Base-by-base conservation (phyloP, 2,329 filamentous ascomycete species). In the Cercospora sp. region DNA sequence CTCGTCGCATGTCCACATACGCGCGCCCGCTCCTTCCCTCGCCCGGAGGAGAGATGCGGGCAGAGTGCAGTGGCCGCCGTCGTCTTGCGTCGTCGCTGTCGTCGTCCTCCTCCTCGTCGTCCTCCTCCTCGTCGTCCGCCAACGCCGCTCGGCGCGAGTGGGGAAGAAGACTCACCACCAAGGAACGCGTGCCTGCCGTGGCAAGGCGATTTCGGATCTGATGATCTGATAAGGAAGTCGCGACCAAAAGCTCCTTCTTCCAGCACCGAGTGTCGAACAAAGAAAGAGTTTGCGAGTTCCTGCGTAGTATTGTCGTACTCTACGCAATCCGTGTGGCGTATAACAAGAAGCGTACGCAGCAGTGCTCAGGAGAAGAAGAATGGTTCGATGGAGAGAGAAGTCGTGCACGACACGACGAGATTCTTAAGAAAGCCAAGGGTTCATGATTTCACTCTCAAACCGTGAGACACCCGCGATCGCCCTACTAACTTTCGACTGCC, bases 151-250 rank as follows among this genome's bases (percentile, higher is more conserved):
- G 55, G 55, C 16, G 31, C 28, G 55, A 26, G 55, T 58, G 55
- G 55, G 55, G 55, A 36, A 59, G 55, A 16, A 36, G 55, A 59
- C 55, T 59, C 30, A 59, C 55, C 55, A 59, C 16, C 1, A 36
- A 18, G 18, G 12, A 59, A 30, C 30, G 55, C 55, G 55, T 16
- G 55, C 26, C 18, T 26, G 48, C 13, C 13, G 48, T 26, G 55
- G 55, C 30, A n/a, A 36, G 13, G 55, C 55, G 55, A 59, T 18
- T 23, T 59, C 55, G 55, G 55, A 59, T 59, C 55, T 57, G 53
- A 57, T 57, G 53, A 57, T 57, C 53, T 59, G 55, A 59, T 59
- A 59, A 59, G 16, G n/a, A 20, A 23, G 8, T 30, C 4, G 36
- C 36, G 36, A 8, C 36, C 36, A n/a, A 42, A 39, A 59, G 48